Evolutionary conservation across 2,329 filamentous ascomycete genomes (phyloP).

Genomic region (Aspergillus aculeatinus): DNA sequence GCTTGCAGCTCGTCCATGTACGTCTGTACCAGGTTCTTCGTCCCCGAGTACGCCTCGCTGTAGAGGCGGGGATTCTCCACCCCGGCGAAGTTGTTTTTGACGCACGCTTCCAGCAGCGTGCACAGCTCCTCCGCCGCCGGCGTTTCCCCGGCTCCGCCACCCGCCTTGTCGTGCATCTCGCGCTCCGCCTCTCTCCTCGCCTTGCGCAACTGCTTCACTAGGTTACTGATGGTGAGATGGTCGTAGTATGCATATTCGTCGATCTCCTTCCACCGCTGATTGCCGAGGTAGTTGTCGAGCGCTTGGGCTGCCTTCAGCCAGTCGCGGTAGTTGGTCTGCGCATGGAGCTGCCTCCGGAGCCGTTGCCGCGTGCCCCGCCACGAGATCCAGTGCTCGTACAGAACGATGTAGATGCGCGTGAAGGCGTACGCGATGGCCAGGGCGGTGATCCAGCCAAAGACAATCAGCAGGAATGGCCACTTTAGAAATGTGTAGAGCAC

Average conservation of each 20-base stretch:
- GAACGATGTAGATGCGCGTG: slow-evolving; percentile 83
- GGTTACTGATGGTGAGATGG: slow-evolving; percentile 73
- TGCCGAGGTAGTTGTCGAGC: slow-evolving; percentile 77
- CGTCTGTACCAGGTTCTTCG: slow-evolving; percentile 88
- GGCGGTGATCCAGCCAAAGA: slow-evolving; percentile 75
- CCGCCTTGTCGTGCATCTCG: slow-evolving; percentile 29
- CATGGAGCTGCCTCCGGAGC: slow-evolving; percentile 69
- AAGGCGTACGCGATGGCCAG: slow-evolving; percentile 73
- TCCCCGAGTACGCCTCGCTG: slow-evolving; percentile 95
- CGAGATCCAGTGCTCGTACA: slow-evolving; percentile 87
- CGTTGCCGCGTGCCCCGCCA: slow-evolving; percentile 79
- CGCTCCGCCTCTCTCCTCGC: slow-evolving; percentile 42
- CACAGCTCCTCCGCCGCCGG: slow-evolving; percentile 72
- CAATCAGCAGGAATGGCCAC: slow-evolving; percentile 82
- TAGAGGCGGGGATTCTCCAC: slow-evolving; percentile 94
- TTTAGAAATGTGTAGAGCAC: slow-evolving; percentile 86
- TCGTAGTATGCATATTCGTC: slow-evolving; percentile 78
- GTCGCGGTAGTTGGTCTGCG: slow-evolving; percentile 72
- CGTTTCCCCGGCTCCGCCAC: slow-evolving; percentile 29
- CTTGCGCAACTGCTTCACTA: slow-evolving; percentile 69
- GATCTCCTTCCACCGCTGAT: slow-evolving; percentile 52
- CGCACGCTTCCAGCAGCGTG: slow-evolving; percentile 77
- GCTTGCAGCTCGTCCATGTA: slow-evolving; percentile 71
- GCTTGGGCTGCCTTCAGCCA: slow-evolving; percentile 79
- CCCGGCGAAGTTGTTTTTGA: slow-evolving; percentile 97